Percentiles rank a stretch among this genome's conserved stretches.
These are phyloP conservation scores for Canavalia ensiformis DNA, from an alignment of 306 rosid species.

Conservation along the genomic window DNA sequence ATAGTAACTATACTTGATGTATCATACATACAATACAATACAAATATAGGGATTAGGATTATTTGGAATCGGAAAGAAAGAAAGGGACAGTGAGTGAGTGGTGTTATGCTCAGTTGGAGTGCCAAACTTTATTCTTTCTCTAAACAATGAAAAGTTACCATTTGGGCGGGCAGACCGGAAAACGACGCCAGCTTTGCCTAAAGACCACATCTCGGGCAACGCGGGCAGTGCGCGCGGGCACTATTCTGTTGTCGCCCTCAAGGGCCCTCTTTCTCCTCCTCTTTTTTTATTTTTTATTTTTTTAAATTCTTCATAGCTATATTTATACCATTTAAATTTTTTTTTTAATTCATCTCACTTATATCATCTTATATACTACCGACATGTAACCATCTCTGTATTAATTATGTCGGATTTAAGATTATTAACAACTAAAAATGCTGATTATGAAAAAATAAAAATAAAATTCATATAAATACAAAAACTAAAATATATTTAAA, in stretches of 20 bases:
- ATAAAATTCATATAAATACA: too few relatives aligned
- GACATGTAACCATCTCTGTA: too few relatives aligned
- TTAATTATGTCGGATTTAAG: too few relatives aligned
- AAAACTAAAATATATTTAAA: too few relatives aligned
- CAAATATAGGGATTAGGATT: neutral
- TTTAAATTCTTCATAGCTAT: neutral
- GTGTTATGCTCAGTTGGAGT: neutral
- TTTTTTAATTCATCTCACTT: neutral
- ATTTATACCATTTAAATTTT: too few relatives aligned
- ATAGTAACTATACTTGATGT: neutral
- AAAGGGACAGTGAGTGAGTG: conserved; percentile 1
- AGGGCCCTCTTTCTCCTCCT: conserved; percentile 32
- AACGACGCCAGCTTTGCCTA: conserved; percentile 58
- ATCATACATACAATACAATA: neutral
- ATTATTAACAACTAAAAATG: too few relatives aligned
- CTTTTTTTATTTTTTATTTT: neutral
- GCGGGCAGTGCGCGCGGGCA: conserved; percentile 60
- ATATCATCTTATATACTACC: too few relatives aligned
- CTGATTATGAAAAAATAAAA: too few relatives aligned
- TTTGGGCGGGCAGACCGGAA: conserved; percentile 55
- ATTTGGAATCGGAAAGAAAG: neutral
- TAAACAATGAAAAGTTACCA: neutral
- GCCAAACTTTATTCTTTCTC: conserved; percentile 20
- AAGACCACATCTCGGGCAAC: conserved; percentile 51
- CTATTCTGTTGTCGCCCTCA: conserved; percentile 52